phyloP scores from a whole-genome alignment of 2,329 filamentous ascomycete genomes.

The Epichloe scottii region DNA sequence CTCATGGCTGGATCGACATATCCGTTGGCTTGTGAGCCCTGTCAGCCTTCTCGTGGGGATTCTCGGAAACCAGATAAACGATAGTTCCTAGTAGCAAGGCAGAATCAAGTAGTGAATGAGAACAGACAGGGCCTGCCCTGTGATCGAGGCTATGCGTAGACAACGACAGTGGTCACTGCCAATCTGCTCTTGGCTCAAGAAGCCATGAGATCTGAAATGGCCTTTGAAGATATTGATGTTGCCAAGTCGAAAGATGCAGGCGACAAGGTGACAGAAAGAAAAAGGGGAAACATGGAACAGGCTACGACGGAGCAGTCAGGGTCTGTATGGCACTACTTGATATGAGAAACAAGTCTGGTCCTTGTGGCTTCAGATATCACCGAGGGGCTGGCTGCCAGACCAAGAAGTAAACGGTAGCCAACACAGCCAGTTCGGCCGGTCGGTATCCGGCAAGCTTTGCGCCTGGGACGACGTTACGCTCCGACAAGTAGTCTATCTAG shows the following conservation, averaged over 20 bases:
- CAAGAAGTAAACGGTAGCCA: not conserved
- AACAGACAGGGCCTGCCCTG: conserved; percentile 1
- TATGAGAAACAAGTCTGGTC: not conserved
- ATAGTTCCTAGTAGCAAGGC: too few relatives aligned
- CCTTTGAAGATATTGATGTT: not conserved
- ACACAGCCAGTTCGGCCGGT: not conserved
- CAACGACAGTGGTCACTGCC: not conserved
- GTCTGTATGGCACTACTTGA: not conserved
- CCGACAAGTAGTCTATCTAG: conserved; percentile 3
- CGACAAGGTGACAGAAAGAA: not conserved
- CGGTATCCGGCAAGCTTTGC: not conserved
- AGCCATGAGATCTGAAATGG: not conserved
- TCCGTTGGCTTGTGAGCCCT: too few relatives aligned
- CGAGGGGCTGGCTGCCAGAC: not conserved
- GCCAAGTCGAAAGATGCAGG: not conserved
- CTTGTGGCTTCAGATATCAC: not conserved
- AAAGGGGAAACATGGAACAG: not conserved
- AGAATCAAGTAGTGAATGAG: not conserved
- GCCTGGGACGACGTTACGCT: not conserved
- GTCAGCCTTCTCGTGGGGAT: too few relatives aligned
- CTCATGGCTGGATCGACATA: not conserved
- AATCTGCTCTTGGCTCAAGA: not conserved
- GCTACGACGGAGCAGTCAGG: not conserved
- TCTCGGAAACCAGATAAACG: too few relatives aligned
- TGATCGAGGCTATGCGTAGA: not conserved